These are phyloP conservation scores for Tetrahymena elliotti DNA, from an alignment of 73 alveolate genomes.

Conservation along the genomic window DNA sequence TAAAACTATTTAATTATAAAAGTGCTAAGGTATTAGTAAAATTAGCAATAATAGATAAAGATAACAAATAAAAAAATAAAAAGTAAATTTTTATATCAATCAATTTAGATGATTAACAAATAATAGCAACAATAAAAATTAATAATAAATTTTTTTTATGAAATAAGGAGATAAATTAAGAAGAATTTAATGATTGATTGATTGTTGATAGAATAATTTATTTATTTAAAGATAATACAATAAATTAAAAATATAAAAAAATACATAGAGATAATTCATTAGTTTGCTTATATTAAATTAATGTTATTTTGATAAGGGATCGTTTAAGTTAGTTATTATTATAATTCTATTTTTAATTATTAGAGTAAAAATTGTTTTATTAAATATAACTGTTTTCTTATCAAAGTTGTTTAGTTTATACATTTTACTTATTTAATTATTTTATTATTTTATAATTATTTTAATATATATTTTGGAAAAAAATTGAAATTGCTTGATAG, in stretches of 20 bases:
- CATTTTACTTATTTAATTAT: neutral
- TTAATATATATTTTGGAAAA: neutral
- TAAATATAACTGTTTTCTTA: neutral
- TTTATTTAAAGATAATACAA: neutral
- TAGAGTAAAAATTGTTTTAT: neutral
- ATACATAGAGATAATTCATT: neutral
- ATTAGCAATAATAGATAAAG: too few species aligned
- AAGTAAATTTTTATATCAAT: too few species aligned
- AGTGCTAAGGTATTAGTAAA: neutral
- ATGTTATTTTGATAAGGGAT: neutral
- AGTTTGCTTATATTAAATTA: neutral
- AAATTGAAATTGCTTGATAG: neutral
- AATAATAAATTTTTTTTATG: too few species aligned
- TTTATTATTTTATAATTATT: too few species aligned
- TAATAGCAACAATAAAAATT: too few species aligned
- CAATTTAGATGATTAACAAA: too few species aligned
- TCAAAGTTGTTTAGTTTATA: neutral
- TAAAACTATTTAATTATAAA: too few species aligned
- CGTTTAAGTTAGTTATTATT: neutral
- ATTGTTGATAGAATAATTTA: neutral
- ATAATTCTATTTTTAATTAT: neutral
- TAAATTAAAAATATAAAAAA: too few species aligned
- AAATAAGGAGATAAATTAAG: neutral
- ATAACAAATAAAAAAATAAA: too few species aligned
- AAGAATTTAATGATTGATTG: neutral